Evolutionary conservation across 1,139 yeast genomes (phyloP), one percentile per base, ranked within the genome.

Genomic region (Geotrichum citri-aurantii): DNA sequence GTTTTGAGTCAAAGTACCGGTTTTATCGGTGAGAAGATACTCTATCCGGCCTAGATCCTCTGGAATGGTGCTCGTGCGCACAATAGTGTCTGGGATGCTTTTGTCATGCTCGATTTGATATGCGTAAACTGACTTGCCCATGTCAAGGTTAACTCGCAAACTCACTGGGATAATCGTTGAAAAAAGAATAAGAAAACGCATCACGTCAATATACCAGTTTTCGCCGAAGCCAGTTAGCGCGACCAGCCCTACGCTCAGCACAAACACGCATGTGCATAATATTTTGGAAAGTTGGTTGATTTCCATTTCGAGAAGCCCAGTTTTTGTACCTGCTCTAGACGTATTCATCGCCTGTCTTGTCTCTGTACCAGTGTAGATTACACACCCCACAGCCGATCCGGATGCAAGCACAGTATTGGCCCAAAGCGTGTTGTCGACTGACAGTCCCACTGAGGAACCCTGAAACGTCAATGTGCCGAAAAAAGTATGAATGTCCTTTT

Each of bases 41-140:
- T 95, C 99, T 57, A 95, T 88, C 66, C 99, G 80, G 17, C 99
- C 99, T 64, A 95, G 77, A 73, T 95, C 99, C 73, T 95, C 99
- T 0, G 99, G 99, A 52, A 95, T 95, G 0, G 99, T 95, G 56
- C 97, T 90, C 0, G 99, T 93, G 69, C 99, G 82, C 4, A 95
- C 99, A 61, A 95, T 83, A 0, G 99, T 92, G 12, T 85, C 90
- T 1, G 89, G 86, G 23, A 95, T 93, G 7, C 84, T 80, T 26
- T 71, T 66, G 71, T 95, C 99, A 61, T 87, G 91, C 70, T 93
- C 96, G 62, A 95, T 95, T 69, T 95, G 97, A 59, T 90, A 85
- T 0, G 98, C 97, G 71, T 93, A 95, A 1, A 95, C 97, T 0
- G 96, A 86, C 73, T 95, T 95, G 5, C 97, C 99, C 69, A 95